Evolutionary conservation across 495 filamentous ascomycete species (phyloP).

Genomic region (Penicillium psychrofluorescens): DNA sequence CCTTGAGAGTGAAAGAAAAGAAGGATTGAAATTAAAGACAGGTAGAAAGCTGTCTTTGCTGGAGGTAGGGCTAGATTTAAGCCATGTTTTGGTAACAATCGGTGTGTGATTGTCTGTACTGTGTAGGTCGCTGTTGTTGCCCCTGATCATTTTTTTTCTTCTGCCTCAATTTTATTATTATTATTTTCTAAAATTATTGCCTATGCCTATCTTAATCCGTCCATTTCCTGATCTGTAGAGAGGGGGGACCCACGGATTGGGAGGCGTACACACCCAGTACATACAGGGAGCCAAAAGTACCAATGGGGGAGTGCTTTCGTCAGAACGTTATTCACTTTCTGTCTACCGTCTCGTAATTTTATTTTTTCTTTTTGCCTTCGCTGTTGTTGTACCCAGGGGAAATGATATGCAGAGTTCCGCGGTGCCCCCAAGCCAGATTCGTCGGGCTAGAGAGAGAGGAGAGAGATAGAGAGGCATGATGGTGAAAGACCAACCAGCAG

Average conservation of each 20-base stretch:
- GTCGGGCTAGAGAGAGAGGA: background rate
- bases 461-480: background rate
- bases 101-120: conserved; percentile 13
- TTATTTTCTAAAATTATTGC: background rate
- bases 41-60: conserved; percentile 11
- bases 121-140: background rate
- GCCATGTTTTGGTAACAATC: conserved; percentile 24
- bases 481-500: conserved; percentile 12
- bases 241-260: background rate
- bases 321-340: background rate
- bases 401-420: conserved; percentile 23
- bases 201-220: too few species aligned
- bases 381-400: conserved; percentile 14
- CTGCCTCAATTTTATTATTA: background rate
- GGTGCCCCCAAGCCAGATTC: conserved; percentile 12
- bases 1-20: background rate
- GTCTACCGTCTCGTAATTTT: background rate
- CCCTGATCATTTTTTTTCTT: background rate
- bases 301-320: background rate
- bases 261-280: background rate
- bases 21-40: conserved; percentile 2
- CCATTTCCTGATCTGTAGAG: background rate
- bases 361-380: conserved; percentile 1
- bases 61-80: conserved; percentile 22
- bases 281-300: background rate